These are phyloP conservation scores for Neocatenulostroma microsporum DNA, from an alignment of 2,329 filamentous ascomycete species.

Conservation along the genomic window DNA sequence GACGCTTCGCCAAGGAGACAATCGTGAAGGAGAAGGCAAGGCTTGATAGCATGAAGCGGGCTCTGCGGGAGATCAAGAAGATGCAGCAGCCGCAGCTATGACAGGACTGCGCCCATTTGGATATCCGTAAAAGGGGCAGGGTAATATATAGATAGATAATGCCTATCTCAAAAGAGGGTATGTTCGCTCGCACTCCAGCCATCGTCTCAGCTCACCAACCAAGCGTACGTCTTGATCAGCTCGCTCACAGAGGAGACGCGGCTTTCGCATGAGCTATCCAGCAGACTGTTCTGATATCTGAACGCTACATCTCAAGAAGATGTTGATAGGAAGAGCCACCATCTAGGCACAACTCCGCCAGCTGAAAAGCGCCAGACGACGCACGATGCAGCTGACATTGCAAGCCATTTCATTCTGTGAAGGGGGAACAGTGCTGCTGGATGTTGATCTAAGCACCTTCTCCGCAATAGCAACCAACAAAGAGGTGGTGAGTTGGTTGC, in stretches of 20 bases:
- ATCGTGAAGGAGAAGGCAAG: constrained; percentile 72
- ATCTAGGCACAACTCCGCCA: no score
- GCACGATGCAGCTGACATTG: no score
- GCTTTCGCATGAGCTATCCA: neutral
- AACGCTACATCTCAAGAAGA: no score
- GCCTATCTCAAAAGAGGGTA: neutral
- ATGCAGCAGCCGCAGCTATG: neutral
- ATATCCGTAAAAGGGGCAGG: neutral
- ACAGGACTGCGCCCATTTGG: neutral
- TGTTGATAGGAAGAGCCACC: no score
- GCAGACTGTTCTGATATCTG: neutral
- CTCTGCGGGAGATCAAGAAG: constrained; percentile 51
- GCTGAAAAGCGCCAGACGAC: no score
- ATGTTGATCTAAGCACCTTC: no score
- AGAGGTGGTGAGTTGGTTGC: no score
- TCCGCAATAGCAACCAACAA: no score
- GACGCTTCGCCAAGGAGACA: constrained; percentile 68
- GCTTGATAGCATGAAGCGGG: constrained; percentile 71
- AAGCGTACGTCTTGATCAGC: neutral
- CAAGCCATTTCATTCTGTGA: no score
- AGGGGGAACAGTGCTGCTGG: no score
- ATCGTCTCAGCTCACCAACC: no score
- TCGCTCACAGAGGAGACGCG: neutral
- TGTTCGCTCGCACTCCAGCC: constrained; percentile 2
- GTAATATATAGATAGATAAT: neutral